phyloP scores from a whole-genome alignment of 495 filamentous ascomycete species.

The Apiosordaria backusii region DNA sequence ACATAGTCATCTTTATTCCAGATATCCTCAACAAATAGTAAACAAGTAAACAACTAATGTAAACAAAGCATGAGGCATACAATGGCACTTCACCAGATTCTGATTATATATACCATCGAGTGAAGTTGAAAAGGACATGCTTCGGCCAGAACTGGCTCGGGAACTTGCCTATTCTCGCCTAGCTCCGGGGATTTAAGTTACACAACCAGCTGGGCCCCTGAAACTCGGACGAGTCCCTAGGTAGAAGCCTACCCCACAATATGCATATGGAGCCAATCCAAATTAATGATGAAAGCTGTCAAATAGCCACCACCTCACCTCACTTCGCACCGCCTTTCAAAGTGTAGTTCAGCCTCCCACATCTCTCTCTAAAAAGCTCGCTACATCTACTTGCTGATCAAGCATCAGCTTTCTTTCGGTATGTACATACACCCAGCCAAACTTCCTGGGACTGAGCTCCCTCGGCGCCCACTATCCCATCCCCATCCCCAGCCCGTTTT shows the following conservation, averaged over 20 bases:
- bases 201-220: conserved; percentile 16
- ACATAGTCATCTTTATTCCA: background rate
- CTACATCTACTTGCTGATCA: background rate
- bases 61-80: background rate
- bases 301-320: conserved; percentile 23
- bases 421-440: background rate
- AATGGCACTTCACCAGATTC: background rate
- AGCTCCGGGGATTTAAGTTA: background rate
- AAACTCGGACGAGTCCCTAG: conserved; percentile 11
- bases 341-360: background rate
- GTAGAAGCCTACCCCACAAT: conserved; percentile 23
- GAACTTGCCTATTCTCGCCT: conserved; percentile 2
- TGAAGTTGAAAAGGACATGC: background rate
- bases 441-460: background rate
- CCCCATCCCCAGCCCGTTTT: background rate
- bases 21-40: background rate
- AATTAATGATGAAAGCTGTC: conserved; percentile 29
- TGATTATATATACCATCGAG: background rate
- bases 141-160: background rate
- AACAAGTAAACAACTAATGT: background rate
- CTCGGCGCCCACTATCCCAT: background rate
- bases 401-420: background rate
- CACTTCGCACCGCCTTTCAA: conserved; percentile 6
- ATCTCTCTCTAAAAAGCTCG: background rate
- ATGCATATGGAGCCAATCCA: conserved; percentile 18